Base-by-base conservation (phyloP, 2,329 filamentous ascomycete genomes). In the Pseudogymnoascus verrucosus region DNA sequence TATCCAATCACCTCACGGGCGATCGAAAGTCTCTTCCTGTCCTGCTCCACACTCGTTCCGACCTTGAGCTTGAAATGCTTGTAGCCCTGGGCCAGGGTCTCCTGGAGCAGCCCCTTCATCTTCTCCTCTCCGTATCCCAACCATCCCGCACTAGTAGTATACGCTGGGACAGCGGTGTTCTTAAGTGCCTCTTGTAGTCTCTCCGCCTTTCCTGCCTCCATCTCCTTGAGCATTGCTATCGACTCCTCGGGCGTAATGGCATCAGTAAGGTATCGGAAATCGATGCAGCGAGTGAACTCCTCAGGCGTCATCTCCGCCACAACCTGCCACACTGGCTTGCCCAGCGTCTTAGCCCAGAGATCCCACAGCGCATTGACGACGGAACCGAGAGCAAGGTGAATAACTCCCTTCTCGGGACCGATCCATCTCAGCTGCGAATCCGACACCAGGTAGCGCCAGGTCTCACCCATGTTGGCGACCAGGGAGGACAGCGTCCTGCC, bases 301-400 rank as follows among this genome's bases (percentile, higher is more conserved):
- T 93, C 88, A 1, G 91, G 90, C 3, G 82, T 87, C 89, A 96
- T 95, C 68, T 96, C 91, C 7, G 89, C 88, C 28, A 96, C 88
- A 67, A 96, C 87, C 65, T 86, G 83, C 92, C 91, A 96, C 23
- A 96, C 90, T 6, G 91, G 92, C 80, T 96, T 96, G 68, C 83
- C 81, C 36, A 93, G 84, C 1, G 82, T 82, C 79, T 95, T 96
- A 62, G 90, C 91, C 91, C 91, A 96, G 16, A 96, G 84, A 74
- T 96, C 91, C 91, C 91, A 96, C 70, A 96, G 80, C 19, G 91
- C 91, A 74, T 96, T 96, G 71, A 95, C 89, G 11, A 96, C 88
- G 54, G 91, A 89, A 26, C 90, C 91, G 10, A 96, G 85, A 1
- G 91, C 91, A 8, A 96, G 89, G 76, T 96, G 91, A 69, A 93